Base-by-base conservation (phyloP, 2,329 filamentous ascomycete species). In the Monosporascus sp. region DNA sequence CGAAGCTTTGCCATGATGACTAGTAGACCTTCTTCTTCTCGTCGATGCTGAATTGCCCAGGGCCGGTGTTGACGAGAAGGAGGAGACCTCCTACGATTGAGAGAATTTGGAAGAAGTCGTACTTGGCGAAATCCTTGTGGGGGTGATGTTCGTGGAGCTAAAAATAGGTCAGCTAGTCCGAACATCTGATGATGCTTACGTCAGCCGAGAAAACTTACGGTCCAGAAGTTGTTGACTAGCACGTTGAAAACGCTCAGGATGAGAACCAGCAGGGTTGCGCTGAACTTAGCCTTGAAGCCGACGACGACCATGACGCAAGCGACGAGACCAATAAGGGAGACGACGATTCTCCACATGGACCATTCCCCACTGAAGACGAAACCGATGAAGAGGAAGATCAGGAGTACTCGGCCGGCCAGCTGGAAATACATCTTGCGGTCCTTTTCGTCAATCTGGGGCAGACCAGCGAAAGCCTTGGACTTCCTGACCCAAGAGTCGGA, bases 1-100 rank as follows among this genome's bases (percentile, higher is more conserved):
- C 40, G 22, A 24, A 20, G 7, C 17, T 24, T 43, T 1, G 40
- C 20, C 6, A 26, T 31, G 37, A 27, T 41, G 48, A 59, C 59
- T 81, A 99, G 78, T 99, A 99, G 63, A 99, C 94, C 84, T 99
- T 99, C 86, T 99, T 99, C 89, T 99, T 99, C 85, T 99, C 94
- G 75, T 99, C 94, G 73, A 97, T 93, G 72, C 89, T 96, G 80
- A 97, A 89, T 74, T 96, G 92, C 59, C 94, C 94, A 9, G 94
- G 94, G 57, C 94, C 94, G 84, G 94, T 97, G 84, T 99, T 99
- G 76, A 97, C 92, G 62, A 99, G 84, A 61, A 99, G 86, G 54
- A 99, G 82, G 54, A 99, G 89, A 72, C 94, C 94, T 60, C 94
- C 94, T 61, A 97, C 93, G 70, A 99, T 99, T 50, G 94, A 99